These are phyloP conservation scores for Podaxis pistillaris DNA, from an alignment of 768 basidiomycete genomes.

Conservation along the genomic window DNA sequence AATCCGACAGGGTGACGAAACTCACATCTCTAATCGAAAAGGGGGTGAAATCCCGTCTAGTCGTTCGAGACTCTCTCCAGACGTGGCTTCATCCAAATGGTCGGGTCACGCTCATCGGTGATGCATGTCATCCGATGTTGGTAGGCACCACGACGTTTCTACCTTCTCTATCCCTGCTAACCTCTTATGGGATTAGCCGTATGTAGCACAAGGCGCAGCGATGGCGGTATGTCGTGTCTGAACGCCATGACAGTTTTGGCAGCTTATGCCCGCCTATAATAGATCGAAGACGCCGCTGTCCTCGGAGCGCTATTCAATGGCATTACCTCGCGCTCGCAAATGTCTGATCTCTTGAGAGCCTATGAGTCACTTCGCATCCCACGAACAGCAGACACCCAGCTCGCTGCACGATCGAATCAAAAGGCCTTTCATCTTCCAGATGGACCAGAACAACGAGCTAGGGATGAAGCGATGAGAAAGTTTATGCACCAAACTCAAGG, in stretches of 20 bases:
- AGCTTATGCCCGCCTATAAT: neutral
- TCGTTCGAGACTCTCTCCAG: slow-evolving; percentile 45
- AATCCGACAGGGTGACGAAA: slow-evolving; percentile 37
- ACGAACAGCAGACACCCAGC: slow-evolving; percentile 49
- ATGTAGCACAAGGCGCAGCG: slow-evolving; percentile 54
- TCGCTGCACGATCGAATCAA: slow-evolving; percentile 48
- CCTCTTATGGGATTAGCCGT: slow-evolving; percentile 33
- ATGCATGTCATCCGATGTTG: slow-evolving; percentile 59
- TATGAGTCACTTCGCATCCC: slow-evolving; percentile 52
- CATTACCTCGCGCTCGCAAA: slow-evolving; percentile 40
- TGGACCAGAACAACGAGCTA: slow-evolving; percentile 50
- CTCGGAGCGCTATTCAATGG: slow-evolving; percentile 51
- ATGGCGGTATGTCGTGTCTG: slow-evolving; percentile 39
- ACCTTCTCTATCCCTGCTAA: neutral
- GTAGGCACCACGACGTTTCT: slow-evolving; percentile 29
- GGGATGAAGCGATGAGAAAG: slow-evolving; percentile 49
- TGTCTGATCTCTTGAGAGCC: slow-evolving; percentile 44
- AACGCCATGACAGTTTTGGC: neutral
- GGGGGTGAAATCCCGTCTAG: slow-evolving; percentile 45
- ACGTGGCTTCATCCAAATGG: slow-evolving; percentile 48
- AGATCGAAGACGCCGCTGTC: slow-evolving; percentile 52
- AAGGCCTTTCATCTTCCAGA: slow-evolving; percentile 56
- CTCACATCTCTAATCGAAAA: slow-evolving; percentile 43
- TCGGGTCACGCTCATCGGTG: slow-evolving; percentile 47
- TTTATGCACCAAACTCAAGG: slow-evolving; percentile 44